phyloP scores from a whole-genome alignment of 164 flowering plant genomes.

The Stephania yunnanensis region DNA sequence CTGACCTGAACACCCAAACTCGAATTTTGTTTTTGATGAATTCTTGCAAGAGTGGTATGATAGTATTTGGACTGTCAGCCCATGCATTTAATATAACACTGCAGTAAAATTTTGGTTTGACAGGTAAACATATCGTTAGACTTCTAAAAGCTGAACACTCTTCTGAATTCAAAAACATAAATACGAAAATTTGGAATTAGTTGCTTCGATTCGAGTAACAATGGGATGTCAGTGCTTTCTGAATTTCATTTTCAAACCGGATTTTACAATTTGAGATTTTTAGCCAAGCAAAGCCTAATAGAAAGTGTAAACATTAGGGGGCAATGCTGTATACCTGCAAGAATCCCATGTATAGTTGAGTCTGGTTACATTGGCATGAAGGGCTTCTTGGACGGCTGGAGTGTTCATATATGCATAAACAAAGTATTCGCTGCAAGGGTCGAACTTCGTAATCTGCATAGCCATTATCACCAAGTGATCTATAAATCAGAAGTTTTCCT shows the following conservation, averaged over 20 bases:
- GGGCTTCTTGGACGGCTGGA: conserved; percentile 55
- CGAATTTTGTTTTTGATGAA: conserved; percentile 46
- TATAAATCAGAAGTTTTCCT: background rate
- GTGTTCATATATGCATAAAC: conserved; percentile 45
- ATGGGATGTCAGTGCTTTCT: no score
- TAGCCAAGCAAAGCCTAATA: background rate
- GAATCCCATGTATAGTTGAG: conserved; percentile 30
- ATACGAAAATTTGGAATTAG: no score
- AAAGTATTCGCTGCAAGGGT: conserved; percentile 61
- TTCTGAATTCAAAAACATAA: no score
- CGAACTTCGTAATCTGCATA: conserved; percentile 25
- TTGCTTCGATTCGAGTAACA: no score
- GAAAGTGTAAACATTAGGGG: background rate
- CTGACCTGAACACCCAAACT: conserved; percentile 72
- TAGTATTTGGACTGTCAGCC: conserved; percentile 39
- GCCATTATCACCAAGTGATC: background rate
- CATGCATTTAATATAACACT: conserved; percentile 36
- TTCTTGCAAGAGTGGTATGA: conserved; percentile 49
- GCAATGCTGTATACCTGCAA: conserved; percentile 32
- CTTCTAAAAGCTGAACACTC: no score
- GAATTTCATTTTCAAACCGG: no score
- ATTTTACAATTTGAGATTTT: no score
- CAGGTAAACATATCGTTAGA: background rate
- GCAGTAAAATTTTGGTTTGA: conserved; percentile 5
- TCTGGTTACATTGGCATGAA: conserved; percentile 57